Base-by-base conservation (phyloP, 805 yeast species). In the Candida krabiensis region DNA sequence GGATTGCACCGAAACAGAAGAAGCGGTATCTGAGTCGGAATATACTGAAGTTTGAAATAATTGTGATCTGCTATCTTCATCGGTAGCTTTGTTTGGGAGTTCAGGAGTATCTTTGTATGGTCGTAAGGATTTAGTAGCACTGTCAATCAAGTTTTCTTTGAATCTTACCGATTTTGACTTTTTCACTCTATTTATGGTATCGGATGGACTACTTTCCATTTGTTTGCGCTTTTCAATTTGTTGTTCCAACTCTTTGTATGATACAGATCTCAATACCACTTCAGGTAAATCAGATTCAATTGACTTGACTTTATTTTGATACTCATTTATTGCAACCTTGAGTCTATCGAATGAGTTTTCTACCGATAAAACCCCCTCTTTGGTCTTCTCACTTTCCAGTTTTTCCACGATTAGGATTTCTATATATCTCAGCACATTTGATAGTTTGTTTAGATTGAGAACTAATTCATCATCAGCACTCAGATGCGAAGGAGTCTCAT, bases 121-220 rank as follows among this genome's bases (percentile, higher is more conserved):
- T 12, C 16, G 19, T 14, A 28, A n/a, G 19, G 26, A 33, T 22
- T 32, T 34, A 9, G 38, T 30, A 8, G 46, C 38, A 2, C 52
- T 38, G 11, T 54, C 58, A 11, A 54, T 49, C 15, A 52, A 28
- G 13, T 43, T 44, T 17, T 49, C 49, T 27, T 51, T 54, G 32
- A 54, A 54, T 28, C 58, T 45, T 9, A 54, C 58, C 12, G 57
- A 52, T 28, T 52, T 54, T 13, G 40, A 15, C 21, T 47, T 52
- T 35, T 51, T 52, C 7, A 44, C 15, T 15, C 35, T 43, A 21
- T 21, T 21, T 11, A 11, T 7, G 11, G 24, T 11, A n/a, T n/a
- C n/a, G 7, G 24, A 7, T 13, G 40, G 15, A 19, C 46, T 51
- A 34, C 49, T 52, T 5, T 42, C n/a, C 15, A 35, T 42, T 5